Evolutionary conservation across 257 asterid species (phyloP), one percentile per base, ranked within the genome.

Genomic region (Oldenlandia corymbosa): DNA sequence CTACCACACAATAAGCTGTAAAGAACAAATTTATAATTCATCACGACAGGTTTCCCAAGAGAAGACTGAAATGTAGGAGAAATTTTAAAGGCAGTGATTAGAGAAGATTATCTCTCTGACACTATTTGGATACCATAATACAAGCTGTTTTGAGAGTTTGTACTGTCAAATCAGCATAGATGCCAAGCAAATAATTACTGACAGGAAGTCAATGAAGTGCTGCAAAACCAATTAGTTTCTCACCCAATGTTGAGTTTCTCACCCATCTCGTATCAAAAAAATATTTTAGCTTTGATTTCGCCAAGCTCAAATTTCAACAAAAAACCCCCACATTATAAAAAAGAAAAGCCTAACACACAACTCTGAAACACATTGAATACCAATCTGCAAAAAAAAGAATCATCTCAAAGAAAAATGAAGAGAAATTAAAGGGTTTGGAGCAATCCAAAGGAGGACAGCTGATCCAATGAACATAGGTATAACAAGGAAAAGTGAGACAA

Each of bases 1-100:
- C 96, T 75, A 88, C 96, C 67, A 88, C 90, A 66, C 96, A 88
- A 65, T 85, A 88, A 17, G 96, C 96, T 88, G 85, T 76, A 68
- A 36, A 64, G 20, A 30, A 13, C 20, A n/a, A 54, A 61, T 39
- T 27, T 58, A 26, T 13, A 14, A 21, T 13, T 24, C n/a, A 39
- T 49, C n/a, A n/a, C n/a, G n/a, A n/a, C n/a, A n/a, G n/a, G n/a
- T n/a, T n/a, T n/a, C n/a, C n/a, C n/a, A n/a, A n/a, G n/a, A n/a
- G n/a, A n/a, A n/a, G n/a, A 0, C 28, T 20, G 18, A 65, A 46
- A 10, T 46, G 14, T 24, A 5, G 54, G n/a, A 39, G 8, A 27
- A 53, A 52, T 5, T 41, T 30, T 18, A 18, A 10, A 5, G 43
- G n/a, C 2, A 28, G 32, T 17, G 21, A 10, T 26, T 65, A 23